A percentile compares a stretch with the other conserved stretches of the same genome.
Evolutionary conservation across 169 alveolate species (phyloP).

Genomic region (Theileria orientalis): DNA sequence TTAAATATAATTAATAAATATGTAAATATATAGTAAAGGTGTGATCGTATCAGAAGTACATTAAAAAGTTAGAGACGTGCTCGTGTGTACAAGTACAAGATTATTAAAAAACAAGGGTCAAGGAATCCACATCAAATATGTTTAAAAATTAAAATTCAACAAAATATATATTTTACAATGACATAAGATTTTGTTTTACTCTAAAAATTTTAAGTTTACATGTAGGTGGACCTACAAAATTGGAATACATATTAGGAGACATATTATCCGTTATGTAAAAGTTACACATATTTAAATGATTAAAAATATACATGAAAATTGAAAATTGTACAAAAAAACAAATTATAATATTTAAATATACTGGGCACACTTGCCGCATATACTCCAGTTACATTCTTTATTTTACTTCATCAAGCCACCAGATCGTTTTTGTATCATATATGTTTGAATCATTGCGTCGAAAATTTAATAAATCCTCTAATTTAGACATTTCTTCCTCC

Average conservation of each 20-base stretch:
- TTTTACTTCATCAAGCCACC: too few species aligned
- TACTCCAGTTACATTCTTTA: too few species aligned
- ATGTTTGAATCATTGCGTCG: too few species aligned
- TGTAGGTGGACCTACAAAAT: not conserved
- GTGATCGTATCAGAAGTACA: slow-evolving; percentile 1
- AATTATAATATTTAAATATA: not conserved
- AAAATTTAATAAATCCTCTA: not conserved
- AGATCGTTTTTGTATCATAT: too few species aligned
- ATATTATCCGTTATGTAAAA: not conserved
- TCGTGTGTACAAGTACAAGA: not conserved
- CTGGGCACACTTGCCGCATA: too few species aligned
- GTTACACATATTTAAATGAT: not conserved
- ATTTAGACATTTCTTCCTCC: not conserved
- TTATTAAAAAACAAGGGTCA: not conserved
- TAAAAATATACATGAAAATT: not conserved
- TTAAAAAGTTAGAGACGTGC: not conserved
- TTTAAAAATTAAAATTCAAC: not conserved
- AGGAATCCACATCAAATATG: not conserved
- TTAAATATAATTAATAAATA: slow-evolving; percentile 3
- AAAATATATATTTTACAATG: not conserved
- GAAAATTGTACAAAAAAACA: not conserved
- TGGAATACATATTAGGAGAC: not conserved
- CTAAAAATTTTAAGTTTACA: not conserved
- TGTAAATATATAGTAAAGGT: not conserved
- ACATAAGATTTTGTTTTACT: not conserved